Base-by-base conservation (phyloP, 306 rosid species). In the Quercus gilva region DNA sequence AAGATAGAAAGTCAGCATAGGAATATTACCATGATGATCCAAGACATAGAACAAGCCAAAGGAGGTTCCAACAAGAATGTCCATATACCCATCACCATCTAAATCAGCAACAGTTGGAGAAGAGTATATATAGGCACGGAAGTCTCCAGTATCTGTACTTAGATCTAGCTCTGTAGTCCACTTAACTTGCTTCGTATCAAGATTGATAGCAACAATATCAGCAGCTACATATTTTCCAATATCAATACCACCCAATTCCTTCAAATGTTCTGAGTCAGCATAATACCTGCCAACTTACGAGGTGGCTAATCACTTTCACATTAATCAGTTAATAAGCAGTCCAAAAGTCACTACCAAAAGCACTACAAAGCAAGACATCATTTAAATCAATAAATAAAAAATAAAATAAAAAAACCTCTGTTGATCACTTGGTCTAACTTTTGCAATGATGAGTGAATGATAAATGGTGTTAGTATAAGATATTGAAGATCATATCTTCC, bases 11-110 rank as follows among this genome's bases (percentile, higher is more conserved):
- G 18, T 37, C 51, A 49, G 71, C 19, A 69, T 33, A 49, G 23
- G 55, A 25, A 75, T 20, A 76, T 90, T 88, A 95, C 99, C 99
- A 25, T 82, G 90, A 90, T 95, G 99, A 80, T 93, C 99, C 90
- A 93, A 82, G 90, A 86, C 92, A 86, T 95, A 95, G 88, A 95
- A 89, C 85, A 95, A 86, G 72, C 99, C 99, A 82, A 61, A 95
- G 57, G 99, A 89, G 75, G 99, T 95, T 69, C 99, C 99, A 71
- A 95, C 92, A 78, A 95, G 94, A 86, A 95, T 90, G 82, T 95
- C 99, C 85, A 95, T 79, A 84, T 89, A 86, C 55, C 99, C 99
- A 84, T 95, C 99, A 74, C 98, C 99, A 86, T 95, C 99, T 87
- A 95, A 92, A 85, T 95, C 99, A 9, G 82, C 87, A 26, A 95